These are phyloP conservation scores for Leccinum broughii DNA, from an alignment of 768 basidiomycete species.

Conservation along the genomic window DNA sequence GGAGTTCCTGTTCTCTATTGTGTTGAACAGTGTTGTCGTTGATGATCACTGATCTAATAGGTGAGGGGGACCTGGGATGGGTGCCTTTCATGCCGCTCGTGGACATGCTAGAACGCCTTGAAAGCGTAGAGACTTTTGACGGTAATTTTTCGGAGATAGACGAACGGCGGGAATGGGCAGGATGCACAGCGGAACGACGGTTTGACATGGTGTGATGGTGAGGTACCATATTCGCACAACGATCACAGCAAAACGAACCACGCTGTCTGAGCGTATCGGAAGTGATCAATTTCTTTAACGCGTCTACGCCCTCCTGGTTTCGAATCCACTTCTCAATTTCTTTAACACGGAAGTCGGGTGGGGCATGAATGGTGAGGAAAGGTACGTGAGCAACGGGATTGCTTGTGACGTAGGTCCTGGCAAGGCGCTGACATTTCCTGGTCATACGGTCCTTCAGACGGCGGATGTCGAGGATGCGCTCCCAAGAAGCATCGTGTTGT, in stretches of 20 bases:
- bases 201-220: slow-evolving; percentile 30
- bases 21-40: slow-evolving; percentile 14
- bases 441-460: slow-evolving; percentile 82
- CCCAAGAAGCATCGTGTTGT: slow-evolving; percentile 58
- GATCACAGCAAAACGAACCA: slow-evolving; percentile 35
- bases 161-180: slow-evolving; percentile 28
- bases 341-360: slow-evolving; percentile 70
- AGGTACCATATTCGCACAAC: slow-evolving; percentile 35
- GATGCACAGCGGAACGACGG: slow-evolving; percentile 30
- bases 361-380: slow-evolving; percentile 69
- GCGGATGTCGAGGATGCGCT: slow-evolving; percentile 70
- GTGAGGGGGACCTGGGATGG: slow-evolving; percentile 12
- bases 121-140: slow-evolving; percentile 8
- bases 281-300: slow-evolving; percentile 21
- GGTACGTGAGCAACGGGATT: slow-evolving; percentile 42
- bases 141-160: slow-evolving; percentile 24
- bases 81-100: slow-evolving; percentile 5
- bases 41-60: slow-evolving; percentile 11
- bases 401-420: slow-evolving; percentile 43
- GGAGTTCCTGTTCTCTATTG: slow-evolving; percentile 14
- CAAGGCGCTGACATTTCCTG: slow-evolving; percentile 70
- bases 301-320: slow-evolving; percentile 40
- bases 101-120: slow-evolving; percentile 24
- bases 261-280: slow-evolving; percentile 26
- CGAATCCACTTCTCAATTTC: slow-evolving; percentile 81